Conservation (phyloP, 768 basidiomycete species). For the Chalciporus sphaerocephalus region DNA sequence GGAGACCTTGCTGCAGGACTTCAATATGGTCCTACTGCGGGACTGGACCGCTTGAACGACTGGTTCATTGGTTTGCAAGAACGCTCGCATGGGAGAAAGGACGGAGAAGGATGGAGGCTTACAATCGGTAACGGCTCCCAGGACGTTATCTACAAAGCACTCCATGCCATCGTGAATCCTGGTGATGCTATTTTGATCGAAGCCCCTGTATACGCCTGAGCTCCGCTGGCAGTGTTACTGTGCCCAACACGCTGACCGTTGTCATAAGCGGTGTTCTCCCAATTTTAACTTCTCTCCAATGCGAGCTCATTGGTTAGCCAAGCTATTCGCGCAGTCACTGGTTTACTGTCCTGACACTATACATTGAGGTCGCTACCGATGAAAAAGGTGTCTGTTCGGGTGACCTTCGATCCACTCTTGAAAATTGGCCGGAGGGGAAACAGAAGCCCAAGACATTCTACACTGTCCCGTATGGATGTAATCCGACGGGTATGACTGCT, state of each 20-base stretch:
- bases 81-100: slow-evolving; percentile 56
- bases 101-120: slow-evolving; percentile 67
- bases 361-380: slow-evolving; percentile 74
- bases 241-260: slow-evolving; percentile 8
- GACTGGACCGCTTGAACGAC: slow-evolving; percentile 55
- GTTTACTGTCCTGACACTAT: slow-evolving; percentile 2
- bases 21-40: slow-evolving; percentile 60
- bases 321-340: not conserved
- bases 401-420: slow-evolving; percentile 59
- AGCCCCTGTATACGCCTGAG: slow-evolving; percentile 73
- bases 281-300: slow-evolving; percentile 51
- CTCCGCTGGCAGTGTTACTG: slow-evolving; percentile 15
- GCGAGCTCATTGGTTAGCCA: slow-evolving; percentile 54
- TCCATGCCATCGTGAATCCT: slow-evolving; percentile 64
- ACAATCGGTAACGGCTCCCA: slow-evolving; percentile 83
- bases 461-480: slow-evolving; percentile 83
- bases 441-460: slow-evolving; percentile 76
- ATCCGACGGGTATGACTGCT: slow-evolving; percentile 81
- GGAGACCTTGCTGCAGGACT: slow-evolving; percentile 63
- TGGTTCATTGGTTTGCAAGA: slow-evolving; percentile 76
- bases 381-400: slow-evolving; percentile 59
- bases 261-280: slow-evolving; percentile 58
- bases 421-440: slow-evolving; percentile 69
- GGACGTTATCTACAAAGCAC: slow-evolving; percentile 83
- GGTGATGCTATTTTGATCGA: slow-evolving; percentile 83